Evolutionary conservation across 495 filamentous ascomycete species (phyloP).

Genomic region (Talaromyces liani): DNA sequence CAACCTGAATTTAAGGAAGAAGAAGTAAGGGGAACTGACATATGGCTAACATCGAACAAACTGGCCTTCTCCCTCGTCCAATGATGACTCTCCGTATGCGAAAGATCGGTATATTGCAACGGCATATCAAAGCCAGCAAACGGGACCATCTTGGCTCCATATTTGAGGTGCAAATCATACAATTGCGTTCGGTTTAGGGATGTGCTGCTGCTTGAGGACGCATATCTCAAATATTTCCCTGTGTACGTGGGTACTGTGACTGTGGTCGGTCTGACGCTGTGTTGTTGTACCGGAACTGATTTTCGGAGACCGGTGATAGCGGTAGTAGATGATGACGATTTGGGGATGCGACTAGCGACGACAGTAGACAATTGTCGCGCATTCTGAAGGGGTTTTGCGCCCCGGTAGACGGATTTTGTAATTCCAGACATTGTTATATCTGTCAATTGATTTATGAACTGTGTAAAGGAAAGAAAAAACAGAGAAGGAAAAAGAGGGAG

Average conservation of each 20-base stretch:
- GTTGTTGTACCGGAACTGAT: neutral
- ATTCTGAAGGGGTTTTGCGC: neutral
- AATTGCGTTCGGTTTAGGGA: constrained; percentile 62
- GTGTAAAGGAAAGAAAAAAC: constrained; percentile 16
- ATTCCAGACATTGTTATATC: constrained; percentile 6
- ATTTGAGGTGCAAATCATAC: constrained; percentile 69
- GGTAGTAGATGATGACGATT: constrained; percentile 4
- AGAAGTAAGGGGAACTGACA: constrained; percentile 26
- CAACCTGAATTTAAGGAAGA: neutral
- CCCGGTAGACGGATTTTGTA: neutral
- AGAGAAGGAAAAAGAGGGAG: constrained; percentile 14
- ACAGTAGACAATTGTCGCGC: constrained; percentile 4
- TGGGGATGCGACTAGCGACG: neutral
- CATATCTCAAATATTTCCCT: neutral
- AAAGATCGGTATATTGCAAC: constrained; percentile 70
- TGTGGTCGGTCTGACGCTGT: neutral
- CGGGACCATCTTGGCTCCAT: constrained; percentile 92
- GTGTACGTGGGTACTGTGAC: neutral
- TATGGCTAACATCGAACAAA: constrained; percentile 73
- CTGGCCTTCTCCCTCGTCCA: constrained; percentile 84
- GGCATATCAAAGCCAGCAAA: constrained; percentile 95
- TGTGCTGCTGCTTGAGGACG: neutral
- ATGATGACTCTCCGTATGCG: constrained; percentile 70
- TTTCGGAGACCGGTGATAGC: constrained; percentile 27
- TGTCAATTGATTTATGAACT: constrained; percentile 11